Evolutionary conservation across 768 basidiomycete species (phyloP).

Genomic region (Lactarius indigo): DNA sequence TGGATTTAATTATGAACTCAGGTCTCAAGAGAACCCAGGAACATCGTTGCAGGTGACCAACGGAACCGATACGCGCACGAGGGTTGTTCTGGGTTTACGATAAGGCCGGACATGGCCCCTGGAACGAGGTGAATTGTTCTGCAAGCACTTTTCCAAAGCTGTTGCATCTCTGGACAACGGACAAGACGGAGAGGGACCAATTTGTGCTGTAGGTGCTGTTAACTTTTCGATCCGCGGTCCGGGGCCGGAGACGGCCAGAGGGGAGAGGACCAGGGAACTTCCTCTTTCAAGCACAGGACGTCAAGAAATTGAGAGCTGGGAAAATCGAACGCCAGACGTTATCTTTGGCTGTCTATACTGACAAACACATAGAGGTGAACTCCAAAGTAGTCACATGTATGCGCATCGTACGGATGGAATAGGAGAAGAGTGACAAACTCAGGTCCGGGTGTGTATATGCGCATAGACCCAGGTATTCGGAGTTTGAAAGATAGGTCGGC

Average conservation of each 20-base stretch:
- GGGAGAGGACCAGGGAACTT: background rate
- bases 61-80: background rate
- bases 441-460: no score
- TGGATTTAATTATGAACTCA: background rate
- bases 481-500: constrained; percentile 12
- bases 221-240: constrained; percentile 16
- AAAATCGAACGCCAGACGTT: background rate
- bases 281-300: background rate
- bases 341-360: background rate
- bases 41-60: constrained; percentile 6
- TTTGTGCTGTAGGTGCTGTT: background rate
- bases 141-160: background rate
- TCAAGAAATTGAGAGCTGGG: background rate
- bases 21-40: background rate
- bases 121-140: background rate
- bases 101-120: background rate
- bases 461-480: background rate
- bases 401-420: no score
- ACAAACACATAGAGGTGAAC: background rate
- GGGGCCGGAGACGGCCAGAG: background rate
- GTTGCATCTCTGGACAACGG: background rate
- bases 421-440: no score
- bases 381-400: background rate
- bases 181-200: background rate
- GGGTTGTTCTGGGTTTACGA: constrained; percentile 2